These are phyloP conservation scores for Macrotyloma uniflorum DNA, from an alignment of 306 rosid species.

Conservation along the genomic window DNA sequence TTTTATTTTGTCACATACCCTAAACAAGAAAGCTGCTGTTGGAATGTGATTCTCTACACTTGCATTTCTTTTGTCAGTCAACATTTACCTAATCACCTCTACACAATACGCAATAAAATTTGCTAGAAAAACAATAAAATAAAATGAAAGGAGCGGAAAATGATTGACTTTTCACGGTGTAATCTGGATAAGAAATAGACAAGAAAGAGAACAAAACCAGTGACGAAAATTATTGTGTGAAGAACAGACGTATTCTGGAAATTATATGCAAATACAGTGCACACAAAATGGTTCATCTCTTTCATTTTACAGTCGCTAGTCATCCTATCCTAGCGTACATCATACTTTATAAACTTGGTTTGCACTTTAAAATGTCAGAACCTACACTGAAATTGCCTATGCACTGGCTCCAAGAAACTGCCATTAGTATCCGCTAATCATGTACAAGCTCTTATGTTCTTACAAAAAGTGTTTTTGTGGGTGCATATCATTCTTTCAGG, in stretches of 20 bases:
- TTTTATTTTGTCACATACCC: background rate
- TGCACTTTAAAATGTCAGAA: conserved; percentile 27
- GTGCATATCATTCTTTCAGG: conserved; percentile 55
- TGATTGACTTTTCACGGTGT: background rate
- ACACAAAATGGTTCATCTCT: conserved; percentile 21
- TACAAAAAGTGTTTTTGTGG: conserved; percentile 26
- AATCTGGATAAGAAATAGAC: conserved; percentile 4
- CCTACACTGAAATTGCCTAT: conserved; percentile 5
- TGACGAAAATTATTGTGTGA: background rate
- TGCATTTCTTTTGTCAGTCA: background rate
- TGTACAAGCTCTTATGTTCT: conserved; percentile 38
- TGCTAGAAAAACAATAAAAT: background rate
- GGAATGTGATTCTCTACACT: background rate
- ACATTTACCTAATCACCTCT: conserved; percentile 13
- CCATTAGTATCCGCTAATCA: conserved; percentile 33
- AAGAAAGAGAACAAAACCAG: conserved; percentile 4
- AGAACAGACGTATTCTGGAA: conserved; percentile 20
- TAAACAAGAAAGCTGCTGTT: background rate
- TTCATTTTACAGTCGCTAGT: conserved; percentile 28
- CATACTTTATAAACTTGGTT: conserved; percentile 31
- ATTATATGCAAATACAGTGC: conserved; percentile 14
- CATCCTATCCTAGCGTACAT: conserved; percentile 31
- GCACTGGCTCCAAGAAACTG: conserved; percentile 37
- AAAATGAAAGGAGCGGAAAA: conserved; percentile 4
- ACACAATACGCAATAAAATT: background rate